Conservation (phyloP, 163 green algal species). For the Scenedesmus sp. region DNA sequence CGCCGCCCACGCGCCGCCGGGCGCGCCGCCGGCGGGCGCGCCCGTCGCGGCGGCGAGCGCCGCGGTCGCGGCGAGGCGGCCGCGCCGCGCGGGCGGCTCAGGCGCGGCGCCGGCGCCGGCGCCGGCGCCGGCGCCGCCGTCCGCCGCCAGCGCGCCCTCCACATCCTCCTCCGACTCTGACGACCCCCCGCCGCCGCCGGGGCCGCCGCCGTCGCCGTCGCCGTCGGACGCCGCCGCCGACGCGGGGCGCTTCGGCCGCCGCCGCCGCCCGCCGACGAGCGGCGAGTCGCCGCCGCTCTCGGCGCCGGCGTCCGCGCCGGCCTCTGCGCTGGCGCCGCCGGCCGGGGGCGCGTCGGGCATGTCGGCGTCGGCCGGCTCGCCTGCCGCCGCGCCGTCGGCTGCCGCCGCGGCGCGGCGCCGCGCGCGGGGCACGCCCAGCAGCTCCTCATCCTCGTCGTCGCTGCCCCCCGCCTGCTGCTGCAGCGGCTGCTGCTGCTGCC, state of each 20-base stretch:
- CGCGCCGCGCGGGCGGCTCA: conserved; percentile 1
- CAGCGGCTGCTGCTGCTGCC: neutral
- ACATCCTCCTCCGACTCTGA: neutral
- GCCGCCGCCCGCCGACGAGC: neutral
- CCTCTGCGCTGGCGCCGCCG: no score
- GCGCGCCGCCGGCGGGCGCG: conserved; percentile 25
- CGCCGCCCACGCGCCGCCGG: neutral
- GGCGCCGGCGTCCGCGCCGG: no score
- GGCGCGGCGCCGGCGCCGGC: neutral
- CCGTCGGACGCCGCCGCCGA: neutral
- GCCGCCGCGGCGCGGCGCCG: neutral
- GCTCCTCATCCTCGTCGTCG: conserved; percentile 11
- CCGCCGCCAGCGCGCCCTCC: neutral
- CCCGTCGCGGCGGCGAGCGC: conserved; percentile 30
- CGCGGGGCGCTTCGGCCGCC: neutral
- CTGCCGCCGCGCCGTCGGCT: no score
- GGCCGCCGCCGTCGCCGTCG: neutral
- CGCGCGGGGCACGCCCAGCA: conserved; percentile 9
- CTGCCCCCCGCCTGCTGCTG: neutral
- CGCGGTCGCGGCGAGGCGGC: conserved; percentile 28
- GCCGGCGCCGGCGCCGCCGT: neutral
- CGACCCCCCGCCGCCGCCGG: neutral
- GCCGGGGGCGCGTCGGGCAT: no score
- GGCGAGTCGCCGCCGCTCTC: neutral
- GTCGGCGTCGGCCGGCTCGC: no score